Conservation (phyloP, 1,284 basidiomycete species). For the Tetrapyrgos nigripes region DNA sequence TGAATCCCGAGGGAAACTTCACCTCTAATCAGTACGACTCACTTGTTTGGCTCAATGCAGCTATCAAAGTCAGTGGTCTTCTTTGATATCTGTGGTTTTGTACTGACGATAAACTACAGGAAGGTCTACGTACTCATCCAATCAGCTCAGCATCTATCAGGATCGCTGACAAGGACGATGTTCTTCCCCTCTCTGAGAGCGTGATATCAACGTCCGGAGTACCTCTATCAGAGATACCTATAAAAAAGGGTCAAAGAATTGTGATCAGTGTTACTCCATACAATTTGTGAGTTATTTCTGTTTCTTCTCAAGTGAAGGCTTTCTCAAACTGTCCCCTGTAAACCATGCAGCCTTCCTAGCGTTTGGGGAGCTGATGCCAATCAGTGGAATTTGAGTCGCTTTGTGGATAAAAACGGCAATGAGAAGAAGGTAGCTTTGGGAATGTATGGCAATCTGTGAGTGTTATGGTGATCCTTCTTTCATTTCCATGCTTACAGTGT, state of each 20-base stretch:
- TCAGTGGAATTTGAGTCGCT: constrained; percentile 5
- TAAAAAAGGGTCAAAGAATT: constrained; percentile 10
- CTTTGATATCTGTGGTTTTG: background rate
- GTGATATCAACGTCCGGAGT: constrained; percentile 11
- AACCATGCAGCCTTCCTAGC: background rate
- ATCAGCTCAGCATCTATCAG: background rate
- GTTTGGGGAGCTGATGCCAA: constrained; percentile 11
- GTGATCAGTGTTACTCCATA: constrained; percentile 7
- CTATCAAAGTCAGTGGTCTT: constrained; percentile 21
- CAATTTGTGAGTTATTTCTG: background rate
- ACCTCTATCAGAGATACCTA: constrained; percentile 6
- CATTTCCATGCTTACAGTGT: too few relatives aligned
- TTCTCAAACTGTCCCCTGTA: background rate
- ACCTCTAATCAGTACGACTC: constrained; percentile 33
- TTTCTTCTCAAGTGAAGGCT: too few relatives aligned
- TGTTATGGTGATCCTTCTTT: constrained; percentile 11
- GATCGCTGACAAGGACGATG: constrained; percentile 4
- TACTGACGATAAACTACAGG: background rate
- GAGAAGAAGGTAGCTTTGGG: constrained; percentile 4
- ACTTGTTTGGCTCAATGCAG: constrained; percentile 26
- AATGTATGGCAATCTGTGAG: constrained; percentile 12
- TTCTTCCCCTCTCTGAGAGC: constrained; percentile 8
- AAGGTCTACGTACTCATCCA: constrained; percentile 9
- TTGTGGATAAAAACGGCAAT: background rate
- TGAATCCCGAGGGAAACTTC: constrained; percentile 29